phyloP scores from a whole-genome alignment of 805 yeast species.

The Saturnispora bothae region DNA sequence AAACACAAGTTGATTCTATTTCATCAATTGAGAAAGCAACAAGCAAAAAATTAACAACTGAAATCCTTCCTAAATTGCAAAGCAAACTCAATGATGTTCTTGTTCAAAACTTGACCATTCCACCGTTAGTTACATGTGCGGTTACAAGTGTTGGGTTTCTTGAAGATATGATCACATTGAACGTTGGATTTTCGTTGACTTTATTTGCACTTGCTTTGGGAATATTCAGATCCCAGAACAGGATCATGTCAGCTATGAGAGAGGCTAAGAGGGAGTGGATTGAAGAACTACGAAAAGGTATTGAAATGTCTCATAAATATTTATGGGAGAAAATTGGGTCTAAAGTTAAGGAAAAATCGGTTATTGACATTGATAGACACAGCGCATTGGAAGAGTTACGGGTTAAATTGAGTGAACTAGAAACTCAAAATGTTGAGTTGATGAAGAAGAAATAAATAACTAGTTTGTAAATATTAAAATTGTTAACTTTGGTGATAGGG shows the following conservation, averaged over 20 bases:
- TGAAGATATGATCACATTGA: constrained; percentile 19
- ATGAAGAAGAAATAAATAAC: not conserved
- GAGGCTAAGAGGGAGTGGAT: constrained; percentile 5
- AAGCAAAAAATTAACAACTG: constrained; percentile 6
- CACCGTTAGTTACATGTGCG: constrained; percentile 21
- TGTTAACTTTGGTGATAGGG: too few relatives aligned
- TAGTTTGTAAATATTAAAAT: not conserved
- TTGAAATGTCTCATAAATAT: constrained; percentile 1
- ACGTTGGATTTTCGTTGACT: constrained; percentile 21
- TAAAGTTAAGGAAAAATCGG: constrained; percentile 3
- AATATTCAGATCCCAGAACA: constrained; percentile 20
- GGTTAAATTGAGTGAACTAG: not conserved
- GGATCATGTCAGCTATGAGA: constrained; percentile 12
- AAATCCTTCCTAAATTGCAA: constrained; percentile 23
- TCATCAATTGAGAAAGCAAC: not conserved
- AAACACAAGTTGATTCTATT: constrained; percentile 11
- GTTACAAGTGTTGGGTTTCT: constrained; percentile 21
- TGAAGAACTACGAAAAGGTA: constrained; percentile 1
- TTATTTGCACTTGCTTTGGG: constrained; percentile 22
- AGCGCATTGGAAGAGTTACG: not conserved
- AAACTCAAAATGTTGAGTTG: not conserved
- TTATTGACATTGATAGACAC: not conserved
- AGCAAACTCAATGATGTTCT: constrained; percentile 17
- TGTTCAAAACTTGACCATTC: constrained; percentile 17
- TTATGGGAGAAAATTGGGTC: constrained; percentile 5